Percentiles rank a stretch among this genome's conserved stretches.
Conservation (phyloP, 2,329 filamentous ascomycete genomes). For the Xylaria sp. region DNA sequence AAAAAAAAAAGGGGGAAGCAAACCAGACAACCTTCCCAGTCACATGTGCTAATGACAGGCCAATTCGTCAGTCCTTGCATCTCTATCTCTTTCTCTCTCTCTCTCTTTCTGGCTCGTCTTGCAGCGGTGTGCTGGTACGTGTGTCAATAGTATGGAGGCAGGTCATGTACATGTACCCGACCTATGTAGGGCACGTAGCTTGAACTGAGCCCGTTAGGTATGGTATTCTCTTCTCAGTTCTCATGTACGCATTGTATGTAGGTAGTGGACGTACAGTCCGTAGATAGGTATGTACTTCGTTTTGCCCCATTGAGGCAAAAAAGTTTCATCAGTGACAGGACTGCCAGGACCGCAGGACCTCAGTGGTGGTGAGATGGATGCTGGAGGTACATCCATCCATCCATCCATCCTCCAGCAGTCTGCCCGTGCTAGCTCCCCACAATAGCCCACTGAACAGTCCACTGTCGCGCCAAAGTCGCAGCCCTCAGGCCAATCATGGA, state of each 20-base stretch:
- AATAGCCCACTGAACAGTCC: neutral
- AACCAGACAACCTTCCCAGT: neutral
- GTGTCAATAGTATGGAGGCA: too few relatives aligned
- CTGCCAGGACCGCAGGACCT: too few relatives aligned
- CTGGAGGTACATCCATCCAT: neutral
- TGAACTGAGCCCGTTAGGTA: too few relatives aligned
- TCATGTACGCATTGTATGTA: neutral
- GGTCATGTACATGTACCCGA: too few relatives aligned
- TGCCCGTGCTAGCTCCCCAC: constrained; percentile 1
- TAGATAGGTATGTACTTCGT: neutral
- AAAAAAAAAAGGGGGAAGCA: too few relatives aligned
- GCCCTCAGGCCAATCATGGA: constrained; percentile 17
- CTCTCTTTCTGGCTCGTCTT: too few relatives aligned
- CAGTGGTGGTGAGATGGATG: too few relatives aligned
- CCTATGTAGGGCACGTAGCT: too few relatives aligned
- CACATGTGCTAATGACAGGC: neutral
- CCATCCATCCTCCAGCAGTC: neutral
- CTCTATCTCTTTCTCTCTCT: too few relatives aligned
- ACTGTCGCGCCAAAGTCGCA: constrained; percentile 24
- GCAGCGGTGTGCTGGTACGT: neutral
- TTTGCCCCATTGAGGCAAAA: neutral
- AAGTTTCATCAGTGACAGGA: neutral
- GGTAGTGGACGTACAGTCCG: neutral
- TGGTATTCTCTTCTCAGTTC: neutral
- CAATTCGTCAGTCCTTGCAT: neutral